Conservation (phyloP, 2,329 filamentous ascomycete species). For the Alternaria postmessia region DNA sequence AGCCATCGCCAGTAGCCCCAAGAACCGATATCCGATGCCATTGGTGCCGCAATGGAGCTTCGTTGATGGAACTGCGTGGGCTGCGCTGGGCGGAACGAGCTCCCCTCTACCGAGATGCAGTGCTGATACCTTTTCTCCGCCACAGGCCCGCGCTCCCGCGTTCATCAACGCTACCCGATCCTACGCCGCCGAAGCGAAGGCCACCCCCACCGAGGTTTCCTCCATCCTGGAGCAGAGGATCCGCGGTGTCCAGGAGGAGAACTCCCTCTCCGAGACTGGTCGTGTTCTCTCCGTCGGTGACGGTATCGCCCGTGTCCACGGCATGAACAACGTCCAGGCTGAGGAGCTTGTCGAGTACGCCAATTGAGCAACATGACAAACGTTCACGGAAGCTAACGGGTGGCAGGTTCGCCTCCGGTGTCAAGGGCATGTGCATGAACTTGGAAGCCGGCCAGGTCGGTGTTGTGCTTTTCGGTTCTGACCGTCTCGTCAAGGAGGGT, state of each 20-base stretch:
- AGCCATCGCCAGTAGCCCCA: constrained; percentile 46
- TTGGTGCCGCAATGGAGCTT: constrained; percentile 51
- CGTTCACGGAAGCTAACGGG: constrained; percentile 38
- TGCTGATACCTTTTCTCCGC: constrained; percentile 59
- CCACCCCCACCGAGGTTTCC: constrained; percentile 95
- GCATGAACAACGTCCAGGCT: constrained; percentile 99
- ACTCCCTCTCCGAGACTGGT: constrained; percentile 95
- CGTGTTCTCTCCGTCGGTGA: constrained; percentile 99
- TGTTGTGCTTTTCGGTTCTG: constrained; percentile 99
- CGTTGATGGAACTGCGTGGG: constrained; percentile 48
- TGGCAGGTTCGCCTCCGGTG: constrained; percentile 93
- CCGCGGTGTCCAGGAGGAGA: constrained; percentile 96
- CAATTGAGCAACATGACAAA: constrained; percentile 17
- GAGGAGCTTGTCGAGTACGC: constrained; percentile 99
- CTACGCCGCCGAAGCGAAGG: constrained; percentile 94
- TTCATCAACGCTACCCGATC: constrained; percentile 78
- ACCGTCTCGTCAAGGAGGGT: constrained; percentile 99
- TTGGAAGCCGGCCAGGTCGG: constrained; percentile 99
- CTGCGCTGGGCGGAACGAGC: constrained; percentile 49
- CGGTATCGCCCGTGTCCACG: constrained; percentile 99
- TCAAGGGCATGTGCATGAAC: constrained; percentile 99
- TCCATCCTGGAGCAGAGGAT: constrained; percentile 99
- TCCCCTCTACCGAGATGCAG: constrained; percentile 46
- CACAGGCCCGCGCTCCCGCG: constrained; percentile 85
- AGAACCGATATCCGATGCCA: constrained; percentile 41